Base-by-base conservation (phyloP, 2,329 filamentous ascomycete species). In the Macroventuria anomochaeta region DNA sequence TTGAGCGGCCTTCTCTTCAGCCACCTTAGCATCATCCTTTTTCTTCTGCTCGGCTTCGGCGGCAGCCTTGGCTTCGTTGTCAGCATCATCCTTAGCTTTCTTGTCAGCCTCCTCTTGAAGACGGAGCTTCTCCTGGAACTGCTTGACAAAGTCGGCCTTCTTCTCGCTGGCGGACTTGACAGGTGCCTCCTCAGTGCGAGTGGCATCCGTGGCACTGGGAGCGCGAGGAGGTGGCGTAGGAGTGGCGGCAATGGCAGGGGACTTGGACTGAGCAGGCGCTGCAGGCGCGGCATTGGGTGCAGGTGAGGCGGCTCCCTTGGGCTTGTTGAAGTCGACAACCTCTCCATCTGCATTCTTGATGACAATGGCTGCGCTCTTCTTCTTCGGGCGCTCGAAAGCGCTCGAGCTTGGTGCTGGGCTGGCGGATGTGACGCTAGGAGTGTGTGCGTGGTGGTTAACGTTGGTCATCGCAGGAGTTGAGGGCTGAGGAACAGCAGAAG, bases 321-420 rank as follows among this genome's bases (percentile, higher is more conserved):
- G 37, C 50, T 77, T 78, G 36, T 84, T 71, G 79, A 90, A 78
- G 81, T 83, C 81, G 64, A 97, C 80, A 25, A 86, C 85, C 70
- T 95, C 91, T 58, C 91, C 93, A 50, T 88, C 83, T 25, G 88
- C 83, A 68, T 91, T 90, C 81, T 91, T 96, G 80, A 97, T 96
- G 41, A 87, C 81, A 61, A 97, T 89, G 1, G 88, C 87, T 40
- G 86, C 87, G 75, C 85, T 91, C 80, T 88, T 90, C 42, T 79
- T 65, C 81, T 84, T 71, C 13, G 75, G 87, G 55, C 85, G 84
- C 56, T 88, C 82, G 57, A 88, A 86, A 61, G 85, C 83, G 3
- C 85, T 79, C 5, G 83, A 81, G 58, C 84, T 85, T 29, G 85
- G 81, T 20, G 82, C 84, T 28, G 87, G 84, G 54, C 81, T 83